A percentile compares a stretch with the other conserved stretches of the same genome.
phyloP scores from a whole-genome alignment of 352 stramenopile genomes.

The Pythium aristosporum region DNA sequence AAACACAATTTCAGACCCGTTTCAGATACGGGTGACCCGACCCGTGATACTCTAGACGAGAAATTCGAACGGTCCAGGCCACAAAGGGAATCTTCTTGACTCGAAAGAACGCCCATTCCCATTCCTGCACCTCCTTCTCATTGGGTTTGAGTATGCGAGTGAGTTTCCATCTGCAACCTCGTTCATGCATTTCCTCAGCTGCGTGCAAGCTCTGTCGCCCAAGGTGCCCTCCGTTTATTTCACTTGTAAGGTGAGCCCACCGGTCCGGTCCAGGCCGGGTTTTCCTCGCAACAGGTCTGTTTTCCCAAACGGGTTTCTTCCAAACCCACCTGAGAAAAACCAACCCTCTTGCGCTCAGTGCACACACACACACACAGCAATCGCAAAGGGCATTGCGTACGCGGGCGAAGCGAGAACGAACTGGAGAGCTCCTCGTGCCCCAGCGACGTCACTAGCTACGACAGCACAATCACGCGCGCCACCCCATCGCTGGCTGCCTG shows the following conservation, averaged over 20 bases:
- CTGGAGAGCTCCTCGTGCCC: no score
- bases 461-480: background rate
- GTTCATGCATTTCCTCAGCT: background rate
- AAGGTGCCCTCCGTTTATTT: background rate
- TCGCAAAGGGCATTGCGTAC: slow-evolving; percentile 17
- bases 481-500: background rate
- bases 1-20: slow-evolving; percentile 2
- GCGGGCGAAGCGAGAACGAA: background rate
- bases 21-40: background rate
- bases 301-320: background rate
- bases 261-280: no score
- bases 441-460: background rate
- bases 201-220: background rate
- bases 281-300: background rate
- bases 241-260: no score
- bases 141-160: background rate
- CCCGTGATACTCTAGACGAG: background rate
- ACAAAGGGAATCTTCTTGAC: slow-evolving; percentile 15
- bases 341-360: slow-evolving; percentile 9
- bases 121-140: background rate
- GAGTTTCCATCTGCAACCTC: background rate
- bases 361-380: slow-evolving; percentile 11
- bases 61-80: slow-evolving; percentile 13
- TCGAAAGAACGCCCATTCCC: slow-evolving; percentile 1
- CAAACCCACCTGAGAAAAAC: slow-evolving; percentile 15